phyloP scores from a whole-genome alignment of 164 flowering plant genomes.

The Malania oleifera region DNA sequence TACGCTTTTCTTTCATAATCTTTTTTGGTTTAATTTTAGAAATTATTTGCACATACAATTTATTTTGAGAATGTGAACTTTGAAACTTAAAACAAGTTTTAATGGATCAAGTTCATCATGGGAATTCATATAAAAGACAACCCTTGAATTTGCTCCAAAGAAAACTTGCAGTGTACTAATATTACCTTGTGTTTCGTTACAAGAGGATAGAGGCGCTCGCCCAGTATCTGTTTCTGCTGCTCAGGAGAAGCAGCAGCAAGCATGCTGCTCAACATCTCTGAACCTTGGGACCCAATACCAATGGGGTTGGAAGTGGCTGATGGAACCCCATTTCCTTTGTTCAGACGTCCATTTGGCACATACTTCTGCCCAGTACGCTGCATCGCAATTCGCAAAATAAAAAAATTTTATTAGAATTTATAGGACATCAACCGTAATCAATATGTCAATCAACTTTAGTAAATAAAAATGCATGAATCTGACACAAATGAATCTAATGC shows the following conservation, averaged over 20 bases:
- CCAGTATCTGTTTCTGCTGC: slow-evolving; percentile 73
- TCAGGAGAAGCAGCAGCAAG: slow-evolving; percentile 70
- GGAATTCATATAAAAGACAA: too few relatives aligned
- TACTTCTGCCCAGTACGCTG: slow-evolving; percentile 46
- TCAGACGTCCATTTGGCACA: slow-evolving; percentile 45
- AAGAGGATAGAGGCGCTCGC: slow-evolving; percentile 73
- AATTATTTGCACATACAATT: too few relatives aligned
- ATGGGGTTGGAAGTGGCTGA: slow-evolving; percentile 26
- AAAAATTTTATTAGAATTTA: slow-evolving; percentile 3
- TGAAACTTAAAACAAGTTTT: too few relatives aligned
- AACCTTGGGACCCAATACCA: slow-evolving; percentile 29
- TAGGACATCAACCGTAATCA: too few relatives aligned
- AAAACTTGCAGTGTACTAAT: not conserved
- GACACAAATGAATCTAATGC: too few relatives aligned
- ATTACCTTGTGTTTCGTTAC: slow-evolving; percentile 66
- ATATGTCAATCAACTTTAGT: not conserved
- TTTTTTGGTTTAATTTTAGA: too few relatives aligned
- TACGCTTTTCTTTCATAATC: too few relatives aligned
- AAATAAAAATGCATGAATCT: not conserved
- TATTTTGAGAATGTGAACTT: too few relatives aligned
- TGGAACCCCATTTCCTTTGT: slow-evolving; percentile 32
- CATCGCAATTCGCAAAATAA: not conserved
- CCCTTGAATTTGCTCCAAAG: too few relatives aligned
- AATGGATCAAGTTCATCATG: too few relatives aligned
- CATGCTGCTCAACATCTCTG: slow-evolving; percentile 60